These are phyloP conservation scores for Hypoxylon sp. DNA, from an alignment of 2,329 filamentous ascomycete genomes.

Conservation along the genomic window DNA sequence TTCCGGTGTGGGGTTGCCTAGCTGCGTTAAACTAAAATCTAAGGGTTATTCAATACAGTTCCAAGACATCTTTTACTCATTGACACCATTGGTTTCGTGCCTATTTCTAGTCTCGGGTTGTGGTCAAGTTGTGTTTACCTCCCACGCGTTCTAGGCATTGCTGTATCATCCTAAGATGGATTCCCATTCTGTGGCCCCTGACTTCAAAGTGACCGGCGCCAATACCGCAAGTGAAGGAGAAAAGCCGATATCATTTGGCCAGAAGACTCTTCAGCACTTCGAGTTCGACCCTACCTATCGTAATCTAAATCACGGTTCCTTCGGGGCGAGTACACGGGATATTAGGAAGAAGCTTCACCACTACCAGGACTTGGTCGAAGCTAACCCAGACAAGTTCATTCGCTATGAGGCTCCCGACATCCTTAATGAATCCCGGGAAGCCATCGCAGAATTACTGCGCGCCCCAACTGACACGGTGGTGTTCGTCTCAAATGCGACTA, in stretches of 20 bases:
- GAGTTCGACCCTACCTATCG: slow-evolving; percentile 74
- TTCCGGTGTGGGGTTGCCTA: slow-evolving; percentile 13
- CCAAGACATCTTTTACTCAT: neutral
- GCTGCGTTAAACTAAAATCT: neutral
- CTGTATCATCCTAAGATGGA: slow-evolving; percentile 1
- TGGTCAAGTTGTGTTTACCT: neutral
- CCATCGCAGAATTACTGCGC: slow-evolving; percentile 74
- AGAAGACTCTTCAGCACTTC: slow-evolving; percentile 72
- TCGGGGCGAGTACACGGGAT: slow-evolving; percentile 76
- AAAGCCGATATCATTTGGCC: slow-evolving; percentile 57
- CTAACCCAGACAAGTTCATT: slow-evolving; percentile 79
- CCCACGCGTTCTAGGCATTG: neutral
- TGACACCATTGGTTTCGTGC: neutral
- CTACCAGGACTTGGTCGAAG: slow-evolving; percentile 76
- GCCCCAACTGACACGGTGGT: slow-evolving; percentile 75
- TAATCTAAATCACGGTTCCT: slow-evolving; percentile 88
- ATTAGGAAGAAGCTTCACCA: slow-evolving; percentile 70
- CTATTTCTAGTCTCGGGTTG: neutral
- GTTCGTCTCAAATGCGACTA: slow-evolving; percentile 85
- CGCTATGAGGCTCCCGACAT: slow-evolving; percentile 72
- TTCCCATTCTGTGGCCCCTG: neutral
- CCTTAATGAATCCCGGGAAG: slow-evolving; percentile 72
- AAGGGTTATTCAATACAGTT: neutral
- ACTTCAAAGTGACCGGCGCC: neutral
- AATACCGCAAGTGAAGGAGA: neutral